Percentiles rank a stretch among this genome's conserved stretches.
These are phyloP conservation scores for Crataegus laevigata DNA, from an alignment of 306 rosid genomes.

Conservation along the genomic window DNA sequence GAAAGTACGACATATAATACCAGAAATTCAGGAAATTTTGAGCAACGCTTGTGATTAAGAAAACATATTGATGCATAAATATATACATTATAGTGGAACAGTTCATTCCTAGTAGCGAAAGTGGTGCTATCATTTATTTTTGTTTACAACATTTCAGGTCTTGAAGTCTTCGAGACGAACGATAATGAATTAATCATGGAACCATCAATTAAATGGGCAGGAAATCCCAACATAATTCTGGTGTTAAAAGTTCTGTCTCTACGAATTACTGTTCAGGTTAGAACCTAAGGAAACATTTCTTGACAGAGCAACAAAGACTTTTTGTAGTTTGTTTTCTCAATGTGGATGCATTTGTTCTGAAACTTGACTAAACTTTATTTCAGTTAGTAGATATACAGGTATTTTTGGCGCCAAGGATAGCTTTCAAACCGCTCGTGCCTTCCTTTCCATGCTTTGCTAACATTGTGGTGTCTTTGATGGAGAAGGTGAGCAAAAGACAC, in stretches of 20 bases:
- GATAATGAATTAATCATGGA: slow-evolving; percentile 82
- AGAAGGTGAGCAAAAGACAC: slow-evolving; percentile 50
- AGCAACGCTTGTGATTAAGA: background rate
- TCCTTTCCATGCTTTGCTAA: slow-evolving; percentile 83
- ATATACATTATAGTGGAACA: background rate
- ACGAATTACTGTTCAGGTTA: slow-evolving; percentile 64
- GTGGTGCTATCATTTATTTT: background rate
- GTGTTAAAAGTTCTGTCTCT: slow-evolving; percentile 44
- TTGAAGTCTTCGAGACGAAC: slow-evolving; percentile 63
- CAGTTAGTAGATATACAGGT: slow-evolving; percentile 82
- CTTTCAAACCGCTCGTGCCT: slow-evolving; percentile 84
- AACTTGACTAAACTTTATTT: slow-evolving; percentile 26
- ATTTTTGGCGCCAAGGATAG: slow-evolving; percentile 46
- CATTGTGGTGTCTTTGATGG: slow-evolving; percentile 75
- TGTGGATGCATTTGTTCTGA: slow-evolving; percentile 11
- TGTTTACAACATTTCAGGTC: slow-evolving; percentile 37
- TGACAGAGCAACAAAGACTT: slow-evolving; percentile 6
- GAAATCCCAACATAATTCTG: slow-evolving; percentile 75
- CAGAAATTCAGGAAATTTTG: background rate
- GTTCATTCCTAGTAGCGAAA: background rate
- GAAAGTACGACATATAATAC: background rate
- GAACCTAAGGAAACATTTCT: slow-evolving; percentile 10
- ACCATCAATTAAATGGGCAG: slow-evolving; percentile 80
- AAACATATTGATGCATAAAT: background rate
- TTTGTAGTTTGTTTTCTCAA: background rate